Percentiles rank a stretch among this genome's conserved stretches.
These are phyloP conservation scores for Nicotiana tabacum DNA, from an alignment of 257 asterid species.

Conservation along the genomic window DNA sequence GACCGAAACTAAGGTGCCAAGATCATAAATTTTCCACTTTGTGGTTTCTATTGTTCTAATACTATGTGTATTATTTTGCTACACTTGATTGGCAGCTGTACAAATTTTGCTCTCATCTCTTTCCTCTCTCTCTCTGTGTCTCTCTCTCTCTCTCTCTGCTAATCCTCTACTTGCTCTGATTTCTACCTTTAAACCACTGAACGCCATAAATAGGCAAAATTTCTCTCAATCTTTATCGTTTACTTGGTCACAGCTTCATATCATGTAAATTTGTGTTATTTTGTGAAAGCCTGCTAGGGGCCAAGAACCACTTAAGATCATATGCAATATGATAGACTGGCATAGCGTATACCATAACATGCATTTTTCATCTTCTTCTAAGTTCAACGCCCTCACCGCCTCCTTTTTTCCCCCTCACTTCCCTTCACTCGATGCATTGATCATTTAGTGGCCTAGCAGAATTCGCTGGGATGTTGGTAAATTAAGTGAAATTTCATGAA, in stretches of 20 bases:
- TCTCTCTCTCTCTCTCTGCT: too few species aligned
- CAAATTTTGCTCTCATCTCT: too few species aligned
- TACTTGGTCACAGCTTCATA: background rate
- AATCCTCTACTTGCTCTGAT: too few species aligned
- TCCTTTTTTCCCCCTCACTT: background rate
- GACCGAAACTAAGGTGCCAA: background rate
- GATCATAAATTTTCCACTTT: background rate
- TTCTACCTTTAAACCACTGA: background rate
- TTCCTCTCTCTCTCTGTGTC: too few species aligned
- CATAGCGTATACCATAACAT: background rate
- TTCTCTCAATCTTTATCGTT: background rate
- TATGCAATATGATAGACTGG: background rate
- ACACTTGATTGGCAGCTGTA: background rate
- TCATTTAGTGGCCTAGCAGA: background rate
- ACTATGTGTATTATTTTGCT: background rate
- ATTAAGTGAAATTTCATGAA: background rate
- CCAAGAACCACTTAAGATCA: background rate
- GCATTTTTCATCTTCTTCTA: background rate
- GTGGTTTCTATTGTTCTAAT: background rate
- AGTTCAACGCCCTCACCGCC: background rate
- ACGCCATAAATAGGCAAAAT: background rate
- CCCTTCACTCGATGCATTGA: background rate
- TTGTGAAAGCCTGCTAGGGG: background rate
- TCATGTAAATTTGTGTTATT: background rate
- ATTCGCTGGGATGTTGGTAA: background rate